Conservation (phyloP, 441 rosid species). For the Oxalis stricta region DNA sequence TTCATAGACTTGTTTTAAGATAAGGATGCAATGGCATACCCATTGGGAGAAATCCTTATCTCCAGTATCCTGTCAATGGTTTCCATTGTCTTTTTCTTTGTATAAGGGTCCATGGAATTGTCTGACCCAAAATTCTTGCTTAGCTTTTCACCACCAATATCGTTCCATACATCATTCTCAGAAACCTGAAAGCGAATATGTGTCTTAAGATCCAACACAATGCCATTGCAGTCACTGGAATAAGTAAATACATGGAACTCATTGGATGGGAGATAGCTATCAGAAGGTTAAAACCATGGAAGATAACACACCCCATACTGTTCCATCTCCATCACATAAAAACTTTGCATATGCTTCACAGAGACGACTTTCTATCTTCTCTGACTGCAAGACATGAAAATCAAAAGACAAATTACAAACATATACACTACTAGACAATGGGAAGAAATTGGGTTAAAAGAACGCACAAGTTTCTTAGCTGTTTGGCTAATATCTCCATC, state of each 20-base stretch:
- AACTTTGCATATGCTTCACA: conserved; percentile 51
- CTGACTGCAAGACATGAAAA: conserved; percentile 39
- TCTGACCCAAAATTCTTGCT: conserved; percentile 24
- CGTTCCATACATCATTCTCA: conserved; percentile 51
- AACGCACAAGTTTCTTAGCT: conserved; percentile 65
- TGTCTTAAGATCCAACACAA: background rate
- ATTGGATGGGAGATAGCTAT: no score
- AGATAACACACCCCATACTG: conserved; percentile 46
- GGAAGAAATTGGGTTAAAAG: conserved; percentile 14
- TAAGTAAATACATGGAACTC: background rate
- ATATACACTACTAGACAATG: no score
- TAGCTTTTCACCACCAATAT: conserved; percentile 25
- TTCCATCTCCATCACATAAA: conserved; percentile 51
- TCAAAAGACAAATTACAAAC: conserved; percentile 11
- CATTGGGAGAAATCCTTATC: conserved; percentile 33
- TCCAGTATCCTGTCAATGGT: conserved; percentile 27
- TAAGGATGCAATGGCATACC: conserved; percentile 27
- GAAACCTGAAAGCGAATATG: conserved; percentile 28
- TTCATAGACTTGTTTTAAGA: background rate
- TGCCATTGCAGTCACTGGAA: background rate
- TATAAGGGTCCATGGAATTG: conserved; percentile 17
- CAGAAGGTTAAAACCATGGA: background rate
- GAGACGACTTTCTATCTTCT: conserved; percentile 37
- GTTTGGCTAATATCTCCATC: conserved; percentile 65
- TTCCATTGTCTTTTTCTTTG: conserved; percentile 43